Base-by-base conservation (phyloP, 2,329 filamentous ascomycete genomes). In the Neonectria magnoliae region DNA sequence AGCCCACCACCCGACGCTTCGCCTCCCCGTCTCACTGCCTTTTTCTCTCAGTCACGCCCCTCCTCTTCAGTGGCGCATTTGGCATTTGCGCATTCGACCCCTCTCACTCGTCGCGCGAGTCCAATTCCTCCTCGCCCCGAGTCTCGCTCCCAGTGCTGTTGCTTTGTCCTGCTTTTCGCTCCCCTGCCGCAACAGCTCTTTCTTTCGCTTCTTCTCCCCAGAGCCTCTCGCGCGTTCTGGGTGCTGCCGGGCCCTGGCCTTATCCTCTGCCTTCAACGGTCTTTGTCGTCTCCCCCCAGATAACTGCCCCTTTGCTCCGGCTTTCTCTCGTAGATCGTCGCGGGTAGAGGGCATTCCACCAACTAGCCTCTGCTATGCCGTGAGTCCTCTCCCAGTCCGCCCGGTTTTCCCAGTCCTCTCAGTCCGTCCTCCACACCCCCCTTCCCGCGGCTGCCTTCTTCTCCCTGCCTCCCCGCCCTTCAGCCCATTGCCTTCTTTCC, bases 281-380 rank as follows among this genome's bases (percentile, higher is more conserved):
- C 50, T 65, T 58, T 65, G 54, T 60, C 61, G 61, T 57, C 67
- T 68, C 58, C 65, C 60, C 65, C 53, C 52, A 66, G 62, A 60
- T 61, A 71, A 67, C 63, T 64, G 68, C 76, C 74, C 78, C 78
- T 81, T 81, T 81, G 72, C 80, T 84, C 81, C 79, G 81, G 77
- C 81, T 77, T 75, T 82, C 79, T 81, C 72, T 73, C 70, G 65
- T 74, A 77, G 80, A 81, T 80, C 72, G 82, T 84, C 79, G 82
- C 76, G 80, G 80, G 83, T 78, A 76, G 79, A 83, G 77, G 78
- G 79, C 76, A 77, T 76, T 73, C 73, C 70, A 64, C 69, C 68
- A 72, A 72, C 68, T 72, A 63, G 68, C 73, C 69, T 77, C 75
- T 79, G 78, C 76, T 81, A 83, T 82, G 81, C 77, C 78, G 81